Evolutionary conservation across 164 flowering plant species (phyloP).

Genomic region (Stephania cephalantha): DNA sequence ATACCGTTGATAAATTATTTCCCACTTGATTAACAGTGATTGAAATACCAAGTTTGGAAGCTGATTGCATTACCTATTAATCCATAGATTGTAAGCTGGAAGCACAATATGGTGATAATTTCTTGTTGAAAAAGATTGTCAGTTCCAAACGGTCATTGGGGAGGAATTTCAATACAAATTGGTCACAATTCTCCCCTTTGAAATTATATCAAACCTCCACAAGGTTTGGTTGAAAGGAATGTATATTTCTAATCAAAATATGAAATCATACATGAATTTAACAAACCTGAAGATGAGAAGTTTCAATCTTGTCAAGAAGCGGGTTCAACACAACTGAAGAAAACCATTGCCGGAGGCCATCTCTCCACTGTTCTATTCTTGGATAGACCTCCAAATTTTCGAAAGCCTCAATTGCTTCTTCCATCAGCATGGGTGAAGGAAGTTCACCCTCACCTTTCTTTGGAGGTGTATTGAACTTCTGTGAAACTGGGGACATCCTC

Average conservation of each 20-base stretch:
- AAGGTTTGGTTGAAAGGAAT: background rate
- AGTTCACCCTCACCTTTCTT: constrained; percentile 89
- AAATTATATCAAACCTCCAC: background rate
- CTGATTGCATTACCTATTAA: constrained; percentile 77
- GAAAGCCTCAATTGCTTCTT: constrained; percentile 73
- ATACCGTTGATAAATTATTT: constrained; percentile 34
- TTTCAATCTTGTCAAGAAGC: constrained; percentile 69
- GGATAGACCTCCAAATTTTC: constrained; percentile 74
- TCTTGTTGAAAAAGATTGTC: background rate
- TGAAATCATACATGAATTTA: background rate
- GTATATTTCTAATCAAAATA: background rate
- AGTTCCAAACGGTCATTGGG: background rate
- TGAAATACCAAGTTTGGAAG: constrained; percentile 69
- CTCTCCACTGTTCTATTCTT: constrained; percentile 92
- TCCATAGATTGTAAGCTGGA: background rate
- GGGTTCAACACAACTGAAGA: constrained; percentile 78
- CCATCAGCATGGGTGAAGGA: constrained; percentile 88
- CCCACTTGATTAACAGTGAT: constrained; percentile 73
- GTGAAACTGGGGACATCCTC: constrained; percentile 90
- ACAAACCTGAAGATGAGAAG: constrained; percentile 75
- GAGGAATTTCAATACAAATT: background rate
- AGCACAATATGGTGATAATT: background rate
- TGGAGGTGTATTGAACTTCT: constrained; percentile 84
- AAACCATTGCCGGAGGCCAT: constrained; percentile 90
- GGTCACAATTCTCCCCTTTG: background rate